Percentiles rank a stretch among this genome's conserved stretches.
phyloP scores from a whole-genome alignment of 331 rosid genomes.

The Prunus yedoensis region DNA sequence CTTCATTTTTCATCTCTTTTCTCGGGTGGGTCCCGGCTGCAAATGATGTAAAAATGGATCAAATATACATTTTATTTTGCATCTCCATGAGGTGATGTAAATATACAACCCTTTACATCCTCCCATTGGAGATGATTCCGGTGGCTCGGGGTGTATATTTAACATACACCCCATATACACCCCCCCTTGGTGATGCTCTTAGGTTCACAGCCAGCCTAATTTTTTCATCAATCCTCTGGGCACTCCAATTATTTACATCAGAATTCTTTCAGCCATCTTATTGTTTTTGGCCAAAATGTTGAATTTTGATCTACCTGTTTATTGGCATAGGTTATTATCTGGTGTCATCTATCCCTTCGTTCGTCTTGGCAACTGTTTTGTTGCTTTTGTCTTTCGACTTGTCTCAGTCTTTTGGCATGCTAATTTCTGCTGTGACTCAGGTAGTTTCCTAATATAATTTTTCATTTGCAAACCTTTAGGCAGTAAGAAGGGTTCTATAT shows the following conservation, averaged over 20 bases:
- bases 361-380: neutral
- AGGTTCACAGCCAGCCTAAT: constrained; percentile 31
- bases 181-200: no score
- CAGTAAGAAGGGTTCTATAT: neutral
- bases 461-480: neutral
- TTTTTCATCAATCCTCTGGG: constrained; percentile 10
- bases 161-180: no score
- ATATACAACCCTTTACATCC: no score
- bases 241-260: neutral
- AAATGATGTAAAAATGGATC: no score
- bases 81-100: no score
- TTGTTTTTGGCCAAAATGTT: constrained; percentile 4
- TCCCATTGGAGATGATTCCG: no score
- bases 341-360: neutral
- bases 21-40: no score
- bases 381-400: neutral
- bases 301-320: neutral
- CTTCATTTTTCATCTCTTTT: no score
- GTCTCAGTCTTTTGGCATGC: neutral
- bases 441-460: neutral
- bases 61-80: no score
- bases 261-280: neutral
- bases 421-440: neutral
- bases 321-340: neutral
- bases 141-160: no score